Percentiles rank a stretch among this genome's conserved stretches.
phyloP scores from a whole-genome alignment of 495 filamentous ascomycete species.

The Aspergillus coremiiformis region DNA sequence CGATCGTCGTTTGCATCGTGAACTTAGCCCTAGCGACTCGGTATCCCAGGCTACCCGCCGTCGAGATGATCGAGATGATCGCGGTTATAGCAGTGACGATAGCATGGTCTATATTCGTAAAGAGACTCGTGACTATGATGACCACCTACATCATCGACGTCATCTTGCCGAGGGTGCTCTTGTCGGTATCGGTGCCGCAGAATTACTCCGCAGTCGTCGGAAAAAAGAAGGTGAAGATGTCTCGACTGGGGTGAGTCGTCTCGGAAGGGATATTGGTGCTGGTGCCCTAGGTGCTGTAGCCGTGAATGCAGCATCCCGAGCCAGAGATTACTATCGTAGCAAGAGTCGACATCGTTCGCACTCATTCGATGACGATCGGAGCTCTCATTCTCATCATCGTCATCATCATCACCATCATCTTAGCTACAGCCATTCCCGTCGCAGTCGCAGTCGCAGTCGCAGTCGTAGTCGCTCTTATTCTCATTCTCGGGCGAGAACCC shows the following conservation, averaged over 20 bases:
- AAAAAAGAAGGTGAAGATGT: conserved; percentile 52
- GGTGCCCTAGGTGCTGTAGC: conserved; percentile 77
- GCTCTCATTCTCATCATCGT: conserved; percentile 33
- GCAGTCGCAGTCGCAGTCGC: conserved; percentile 18
- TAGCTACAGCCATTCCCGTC: conserved; percentile 31
- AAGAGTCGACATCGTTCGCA: conserved; percentile 45
- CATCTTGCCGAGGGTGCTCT: conserved; percentile 84
- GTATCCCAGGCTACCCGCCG: conserved; percentile 44
- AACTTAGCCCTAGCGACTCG: conserved; percentile 53
- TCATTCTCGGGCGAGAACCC: conserved; percentile 48
- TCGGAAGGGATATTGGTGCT: conserved; percentile 70
- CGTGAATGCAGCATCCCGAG: conserved; percentile 68
- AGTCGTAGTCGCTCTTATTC: conserved; percentile 51
- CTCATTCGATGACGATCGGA: conserved; percentile 44
- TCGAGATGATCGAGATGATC: conserved; percentile 31
- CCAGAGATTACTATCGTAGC: conserved; percentile 63
- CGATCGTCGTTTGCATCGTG: conserved; percentile 43
- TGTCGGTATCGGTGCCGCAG: conserved; percentile 69
- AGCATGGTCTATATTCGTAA: conserved; percentile 54
- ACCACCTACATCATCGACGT: conserved; percentile 58
- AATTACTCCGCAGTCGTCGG: conserved; percentile 62
- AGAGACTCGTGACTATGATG: conserved; percentile 50
- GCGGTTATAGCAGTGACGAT: conserved; percentile 55
- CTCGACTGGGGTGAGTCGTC: conserved; percentile 50
- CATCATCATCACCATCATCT: conserved; percentile 31